Percentiles rank a stretch among this genome's conserved stretches.
phyloP scores from a whole-genome alignment of 208 protist species.

The Trypanosoma melophagium region DNA sequence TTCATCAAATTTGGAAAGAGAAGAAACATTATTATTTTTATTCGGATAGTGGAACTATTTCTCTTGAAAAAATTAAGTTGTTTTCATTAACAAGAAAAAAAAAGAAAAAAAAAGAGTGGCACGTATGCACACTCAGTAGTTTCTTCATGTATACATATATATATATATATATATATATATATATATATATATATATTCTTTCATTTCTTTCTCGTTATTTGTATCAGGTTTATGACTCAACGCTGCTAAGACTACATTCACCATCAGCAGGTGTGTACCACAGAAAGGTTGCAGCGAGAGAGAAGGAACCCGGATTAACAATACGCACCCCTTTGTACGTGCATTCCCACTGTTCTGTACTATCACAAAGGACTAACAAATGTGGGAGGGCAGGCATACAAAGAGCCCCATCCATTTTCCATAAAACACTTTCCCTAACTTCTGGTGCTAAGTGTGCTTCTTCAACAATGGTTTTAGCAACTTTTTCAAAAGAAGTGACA shows the following conservation, averaged over 20 bases:
- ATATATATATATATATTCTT: conserved; percentile 8
- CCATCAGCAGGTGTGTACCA: conserved; percentile 89
- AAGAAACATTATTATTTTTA: conserved; percentile 1
- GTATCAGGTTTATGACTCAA: conserved; percentile 34
- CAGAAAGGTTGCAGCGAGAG: conserved; percentile 71
- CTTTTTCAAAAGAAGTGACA: conserved; percentile 62
- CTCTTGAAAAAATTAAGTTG: neutral
- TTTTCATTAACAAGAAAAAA: no score
- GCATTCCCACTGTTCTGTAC: conserved; percentile 88
- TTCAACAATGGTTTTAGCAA: conserved; percentile 81
- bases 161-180: conserved; percentile 1
- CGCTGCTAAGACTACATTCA: conserved; percentile 76
- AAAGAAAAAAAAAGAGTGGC: conserved; percentile 2
- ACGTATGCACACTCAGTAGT: neutral
- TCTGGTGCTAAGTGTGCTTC: conserved; percentile 78
- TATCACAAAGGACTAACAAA: conserved; percentile 86
- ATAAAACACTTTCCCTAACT: conserved; percentile 59
- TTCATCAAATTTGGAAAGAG: neutral
- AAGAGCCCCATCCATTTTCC: conserved; percentile 76
- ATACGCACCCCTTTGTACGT: conserved; percentile 81
- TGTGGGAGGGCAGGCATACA: conserved; percentile 73
- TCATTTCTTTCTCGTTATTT: neutral
- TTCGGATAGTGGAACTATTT: no score
- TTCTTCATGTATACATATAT: neutral
- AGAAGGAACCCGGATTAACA: conserved; percentile 86